Evolutionary conservation across 108 stramenopile genomes (phyloP), one percentile per base, ranked within the genome.

Genomic region (Stephanodiscus triporus): DNA sequence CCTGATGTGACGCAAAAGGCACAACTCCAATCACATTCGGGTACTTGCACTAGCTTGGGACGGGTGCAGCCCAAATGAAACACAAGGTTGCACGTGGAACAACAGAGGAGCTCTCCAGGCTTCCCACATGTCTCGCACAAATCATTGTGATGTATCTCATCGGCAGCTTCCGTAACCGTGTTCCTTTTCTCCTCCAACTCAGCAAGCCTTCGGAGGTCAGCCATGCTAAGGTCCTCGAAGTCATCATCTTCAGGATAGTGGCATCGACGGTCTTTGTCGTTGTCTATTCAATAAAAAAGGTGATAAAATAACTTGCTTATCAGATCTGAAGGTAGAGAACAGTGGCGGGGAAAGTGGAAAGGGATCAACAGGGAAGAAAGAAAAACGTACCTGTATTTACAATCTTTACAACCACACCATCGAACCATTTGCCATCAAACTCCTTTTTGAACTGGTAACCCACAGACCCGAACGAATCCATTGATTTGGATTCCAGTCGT

Each of bases 21-120:
- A 61, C 91, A 92, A 42, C 68, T 73, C 89, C 89, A 92, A 19
- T 71, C 82, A 9, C 55, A 65, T 10, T 45, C 54, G 4, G 96
- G 96, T 0, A 87, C 37, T 42, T 69, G 45, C 22, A 60, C 67
- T 57, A 91, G 42, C 23, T 45, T 60, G 9, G 96, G 96, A 29
- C 95, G 92, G 17, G 88, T 61, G 80, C 96, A 97, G 16, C 66
- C 69, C 51, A 85, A 37, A 80, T 97, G 96, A 81, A 94, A 97
- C 19, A 88, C 91, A n/a, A 92, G 68, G 69, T 80, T 86, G 80
- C 96, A 97, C 4, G 94, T 96, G 38, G 83, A 84, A 77, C 96
- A 97, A 65, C 89, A 92, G 22, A 95, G 51, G 10, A 97, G 74
- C 62, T 92, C 88, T 20, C 87, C 89, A 5, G 63, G 82, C 17